Percentiles rank a stretch among this genome's conserved stretches.
Conservation (phyloP, 805 yeast species). For the Candida methanosorbosa region DNA sequence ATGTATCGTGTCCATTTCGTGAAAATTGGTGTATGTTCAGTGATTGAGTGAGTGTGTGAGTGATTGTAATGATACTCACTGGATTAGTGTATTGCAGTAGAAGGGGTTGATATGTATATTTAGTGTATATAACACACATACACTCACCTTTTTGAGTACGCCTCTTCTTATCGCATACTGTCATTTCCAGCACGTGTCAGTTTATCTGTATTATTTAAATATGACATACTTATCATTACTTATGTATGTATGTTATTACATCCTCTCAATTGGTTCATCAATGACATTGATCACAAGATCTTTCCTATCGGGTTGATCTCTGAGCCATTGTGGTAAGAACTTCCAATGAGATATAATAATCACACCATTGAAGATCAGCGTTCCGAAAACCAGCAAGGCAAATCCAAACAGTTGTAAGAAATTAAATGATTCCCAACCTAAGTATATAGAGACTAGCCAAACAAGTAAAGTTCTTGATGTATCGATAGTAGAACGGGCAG, state of each 20-base stretch:
- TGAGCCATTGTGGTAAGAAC: constrained; percentile 31
- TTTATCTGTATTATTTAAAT: too few relatives aligned
- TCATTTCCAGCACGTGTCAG: too few relatives aligned
- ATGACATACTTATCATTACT: too few relatives aligned
- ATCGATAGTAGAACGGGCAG: constrained; percentile 72
- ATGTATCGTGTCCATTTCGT: constrained; percentile 27
- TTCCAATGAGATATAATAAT: constrained; percentile 36
- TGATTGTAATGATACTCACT: background rate
- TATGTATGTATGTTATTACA: too few relatives aligned
- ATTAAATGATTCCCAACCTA: constrained; percentile 72
- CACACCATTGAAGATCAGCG: constrained; percentile 66
- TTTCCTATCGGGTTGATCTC: constrained; percentile 12
- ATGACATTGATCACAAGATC: constrained; percentile 24
- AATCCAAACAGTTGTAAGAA: constrained; percentile 61
- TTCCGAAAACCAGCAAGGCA: constrained; percentile 55
- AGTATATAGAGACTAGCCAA: constrained; percentile 58
- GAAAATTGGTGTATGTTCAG: background rate
- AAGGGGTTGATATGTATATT: too few relatives aligned
- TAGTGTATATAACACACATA: too few relatives aligned
- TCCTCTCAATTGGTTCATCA: constrained; percentile 35
- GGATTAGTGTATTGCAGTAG: too few relatives aligned
- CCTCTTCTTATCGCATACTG: too few relatives aligned
- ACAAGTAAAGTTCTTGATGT: constrained; percentile 68
- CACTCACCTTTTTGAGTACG: too few relatives aligned
- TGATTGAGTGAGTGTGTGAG: background rate